Evolutionary conservation across 352 stramenopile species (phyloP).

Genomic region (Phytopythium vexans): DNA sequence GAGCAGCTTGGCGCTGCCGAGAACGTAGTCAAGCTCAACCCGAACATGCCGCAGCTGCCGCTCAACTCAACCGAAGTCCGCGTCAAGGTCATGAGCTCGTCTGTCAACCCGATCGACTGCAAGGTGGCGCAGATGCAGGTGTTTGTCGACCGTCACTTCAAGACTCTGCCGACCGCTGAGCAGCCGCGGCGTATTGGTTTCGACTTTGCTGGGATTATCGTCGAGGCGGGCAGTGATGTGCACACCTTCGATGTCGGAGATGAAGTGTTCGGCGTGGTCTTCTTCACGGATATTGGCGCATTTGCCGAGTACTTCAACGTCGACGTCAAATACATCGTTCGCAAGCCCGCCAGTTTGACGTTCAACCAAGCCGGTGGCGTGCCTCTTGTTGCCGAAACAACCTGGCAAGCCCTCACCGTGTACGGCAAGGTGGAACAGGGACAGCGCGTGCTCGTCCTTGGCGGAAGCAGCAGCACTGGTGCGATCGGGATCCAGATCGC

Average conservation of each 20-base stretch:
- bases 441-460: conserved; percentile 42
- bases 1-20: conserved; percentile 11
- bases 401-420: conserved; percentile 23
- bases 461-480: conserved; percentile 56
- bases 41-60: conserved; percentile 12
- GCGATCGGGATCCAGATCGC: conserved; percentile 56
- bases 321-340: conserved; percentile 19
- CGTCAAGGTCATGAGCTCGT: conserved; percentile 28
- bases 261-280: conserved; percentile 20
- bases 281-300: conserved; percentile 5
- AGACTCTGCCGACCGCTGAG: conserved; percentile 9
- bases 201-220: conserved; percentile 29
- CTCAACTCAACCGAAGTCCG: conserved; percentile 21
- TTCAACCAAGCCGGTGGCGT: conserved; percentile 31
- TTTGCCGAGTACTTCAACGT: conserved; percentile 41
- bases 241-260: conserved; percentile 26
- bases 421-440: conserved; percentile 24
- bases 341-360: conserved; percentile 32
- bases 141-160: conserved; percentile 6
- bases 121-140: conserved; percentile 7
- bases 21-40: conserved; percentile 22
- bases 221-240: conserved; percentile 25
- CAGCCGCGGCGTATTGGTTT: conserved; percentile 30
- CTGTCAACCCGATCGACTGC: conserved; percentile 27
- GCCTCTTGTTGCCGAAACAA: conserved; percentile 23